phyloP scores from a whole-genome alignment of 768 basidiomycete genomes.

The Dendrothele bispora region DNA sequence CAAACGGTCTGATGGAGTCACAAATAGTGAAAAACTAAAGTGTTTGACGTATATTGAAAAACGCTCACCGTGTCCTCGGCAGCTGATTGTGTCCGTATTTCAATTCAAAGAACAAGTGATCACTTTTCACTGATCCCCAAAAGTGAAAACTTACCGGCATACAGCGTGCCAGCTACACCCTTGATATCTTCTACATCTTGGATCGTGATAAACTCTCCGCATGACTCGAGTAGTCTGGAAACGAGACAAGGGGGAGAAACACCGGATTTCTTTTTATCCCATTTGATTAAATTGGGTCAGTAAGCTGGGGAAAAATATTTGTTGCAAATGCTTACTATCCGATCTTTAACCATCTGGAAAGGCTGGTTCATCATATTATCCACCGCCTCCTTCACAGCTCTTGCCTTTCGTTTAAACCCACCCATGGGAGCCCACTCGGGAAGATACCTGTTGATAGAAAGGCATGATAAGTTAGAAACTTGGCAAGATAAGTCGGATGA shows the following conservation, averaged over 20 bases:
- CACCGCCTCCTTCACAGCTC: conserved; percentile 42
- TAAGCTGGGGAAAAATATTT: no score
- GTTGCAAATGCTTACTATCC: no score
- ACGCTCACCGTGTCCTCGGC: conserved; percentile 38
- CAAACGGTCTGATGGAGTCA: conserved; percentile 50
- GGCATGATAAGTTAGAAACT: no score
- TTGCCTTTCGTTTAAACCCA: conserved; percentile 45
- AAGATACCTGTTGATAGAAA: conserved; percentile 33
- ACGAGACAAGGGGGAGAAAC: conserved; percentile 44
- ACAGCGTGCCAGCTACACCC: conserved; percentile 55
- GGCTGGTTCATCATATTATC: conserved; percentile 50
- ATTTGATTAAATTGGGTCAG: background rate
- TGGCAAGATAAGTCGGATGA: no score
- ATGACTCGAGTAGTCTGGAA: conserved; percentile 41
- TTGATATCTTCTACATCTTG: conserved; percentile 55
- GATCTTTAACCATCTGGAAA: conserved; percentile 47
- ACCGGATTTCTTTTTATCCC: conserved; percentile 39
- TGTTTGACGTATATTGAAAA: background rate
- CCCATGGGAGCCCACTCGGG: conserved; percentile 51
- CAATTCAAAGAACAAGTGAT: background rate
- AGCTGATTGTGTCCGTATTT: conserved; percentile 19
- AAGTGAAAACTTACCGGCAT: conserved; percentile 49
- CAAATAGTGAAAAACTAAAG: background rate
- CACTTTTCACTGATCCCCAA: conserved; percentile 10
- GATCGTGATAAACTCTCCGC: conserved; percentile 31